A percentile compares a stretch with the other conserved stretches of the same genome.
phyloP scores from a whole-genome alignment of 192 early-diverging fungal genomes.

The Mycoemilia scoparia region DNA sequence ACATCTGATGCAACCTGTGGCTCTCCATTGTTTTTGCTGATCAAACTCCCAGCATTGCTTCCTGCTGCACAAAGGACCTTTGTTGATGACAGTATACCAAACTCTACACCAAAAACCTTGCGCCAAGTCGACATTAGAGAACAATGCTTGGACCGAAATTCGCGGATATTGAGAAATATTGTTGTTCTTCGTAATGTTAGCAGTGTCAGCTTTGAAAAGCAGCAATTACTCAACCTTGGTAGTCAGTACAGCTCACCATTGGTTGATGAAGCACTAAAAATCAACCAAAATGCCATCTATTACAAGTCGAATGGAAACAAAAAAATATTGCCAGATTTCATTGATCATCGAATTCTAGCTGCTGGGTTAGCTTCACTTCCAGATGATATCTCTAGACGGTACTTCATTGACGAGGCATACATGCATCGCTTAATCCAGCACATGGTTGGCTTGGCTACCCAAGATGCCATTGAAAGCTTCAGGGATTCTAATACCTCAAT shows the following conservation, averaged over 20 bases:
- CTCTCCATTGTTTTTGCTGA: too few species aligned
- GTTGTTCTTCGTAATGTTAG: constrained; percentile 17
- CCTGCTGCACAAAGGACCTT: too few species aligned
- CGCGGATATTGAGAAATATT: constrained; percentile 21
- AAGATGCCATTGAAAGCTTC: too few species aligned
- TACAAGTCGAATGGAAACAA: too few species aligned
- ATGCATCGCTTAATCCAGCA: constrained; percentile 23
- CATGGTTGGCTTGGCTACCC: too few species aligned
- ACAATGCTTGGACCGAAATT: constrained; percentile 25
- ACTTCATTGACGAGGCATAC: constrained; percentile 26
- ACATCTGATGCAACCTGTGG: too few species aligned
- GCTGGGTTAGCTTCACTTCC: constrained; percentile 20
- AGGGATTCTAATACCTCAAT: too few species aligned
- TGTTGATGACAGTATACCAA: too few species aligned
- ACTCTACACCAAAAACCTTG: too few species aligned
- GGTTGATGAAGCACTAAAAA: constrained; percentile 2
- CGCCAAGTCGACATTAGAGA: constrained; percentile 14
- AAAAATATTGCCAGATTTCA: neutral
- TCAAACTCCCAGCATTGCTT: too few species aligned
- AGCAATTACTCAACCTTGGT: constrained; percentile 15
- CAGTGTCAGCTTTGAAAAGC: constrained; percentile 9
- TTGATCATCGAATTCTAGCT: constrained; percentile 19
- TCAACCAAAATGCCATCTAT: too few species aligned
- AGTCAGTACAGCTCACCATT: constrained; percentile 6
- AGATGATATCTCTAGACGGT: constrained; percentile 18